Evolutionary conservation across 768 basidiomycete species (phyloP).

Genomic region (Auricularia sp.): DNA sequence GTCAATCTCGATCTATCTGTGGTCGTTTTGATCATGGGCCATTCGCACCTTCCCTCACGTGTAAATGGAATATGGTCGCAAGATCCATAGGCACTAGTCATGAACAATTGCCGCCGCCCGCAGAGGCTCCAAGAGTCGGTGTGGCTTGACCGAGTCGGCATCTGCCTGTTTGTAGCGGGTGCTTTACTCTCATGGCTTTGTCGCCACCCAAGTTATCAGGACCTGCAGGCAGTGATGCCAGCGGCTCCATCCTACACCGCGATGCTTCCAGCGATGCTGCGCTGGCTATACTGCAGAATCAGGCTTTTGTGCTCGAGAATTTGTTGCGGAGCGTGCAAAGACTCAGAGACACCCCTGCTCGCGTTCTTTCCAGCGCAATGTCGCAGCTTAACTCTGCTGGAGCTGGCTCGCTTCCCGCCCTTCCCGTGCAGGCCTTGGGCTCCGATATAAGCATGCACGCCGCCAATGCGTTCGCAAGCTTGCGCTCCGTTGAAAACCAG

Average conservation of each 20-base stretch:
- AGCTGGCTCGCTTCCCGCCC: neutral
- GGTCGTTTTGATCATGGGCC: too few relatives aligned
- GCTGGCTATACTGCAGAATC: neutral
- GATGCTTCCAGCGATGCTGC: neutral
- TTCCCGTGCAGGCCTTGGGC: neutral
- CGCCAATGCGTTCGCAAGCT: neutral
- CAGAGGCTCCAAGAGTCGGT: too few relatives aligned
- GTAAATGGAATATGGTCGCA: too few relatives aligned
- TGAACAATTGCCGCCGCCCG: too few relatives aligned
- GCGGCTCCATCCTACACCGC: neutral
- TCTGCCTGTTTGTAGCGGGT: too few relatives aligned
- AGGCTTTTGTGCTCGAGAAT: neutral
- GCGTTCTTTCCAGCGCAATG: neutral
- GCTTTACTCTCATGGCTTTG: too few relatives aligned
- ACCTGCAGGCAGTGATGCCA: neutral
- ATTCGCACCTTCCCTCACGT: too few relatives aligned
- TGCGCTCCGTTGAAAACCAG: neutral
- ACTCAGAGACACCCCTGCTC: neutral
- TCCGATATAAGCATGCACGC: neutral
- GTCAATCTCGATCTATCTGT: too few relatives aligned
- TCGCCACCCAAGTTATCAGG: neutral
- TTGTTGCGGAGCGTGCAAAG: neutral
- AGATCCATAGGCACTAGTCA: too few relatives aligned
- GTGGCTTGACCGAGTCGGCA: too few relatives aligned
- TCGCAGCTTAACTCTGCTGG: neutral